Evolutionary conservation across 148 eudicot genomes (phyloP).

Genomic region (Diospyros kaki): DNA sequence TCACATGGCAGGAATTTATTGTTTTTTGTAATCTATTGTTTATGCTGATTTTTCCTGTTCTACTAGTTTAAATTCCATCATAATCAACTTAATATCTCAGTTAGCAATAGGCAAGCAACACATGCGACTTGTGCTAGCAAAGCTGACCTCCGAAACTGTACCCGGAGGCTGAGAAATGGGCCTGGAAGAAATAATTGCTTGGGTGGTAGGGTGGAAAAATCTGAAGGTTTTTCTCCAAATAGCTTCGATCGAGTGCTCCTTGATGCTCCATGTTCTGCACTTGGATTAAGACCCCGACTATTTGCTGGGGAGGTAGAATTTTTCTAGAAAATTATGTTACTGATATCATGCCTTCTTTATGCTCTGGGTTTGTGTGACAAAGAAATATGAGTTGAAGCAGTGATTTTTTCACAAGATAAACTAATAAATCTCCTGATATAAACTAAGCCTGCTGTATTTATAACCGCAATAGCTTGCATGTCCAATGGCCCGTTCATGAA

Average conservation of each 20-base stretch:
- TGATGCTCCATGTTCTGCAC: conserved; percentile 98
- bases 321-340: not conserved
- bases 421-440: not conserved
- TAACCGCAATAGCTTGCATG: not conserved
- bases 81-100: conserved; percentile 22
- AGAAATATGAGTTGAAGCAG: not conserved
- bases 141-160: conserved; percentile 27
- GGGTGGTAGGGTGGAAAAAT: conserved; percentile 80
- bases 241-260: conserved; percentile 94
- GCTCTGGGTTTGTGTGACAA: not conserved
- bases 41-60: not conserved
- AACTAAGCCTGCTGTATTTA: not conserved
- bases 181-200: conserved; percentile 53
- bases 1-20: not conserved
- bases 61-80: no score
- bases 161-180: conserved; percentile 57
- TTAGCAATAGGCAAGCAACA: conserved; percentile 20
- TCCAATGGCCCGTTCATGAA: not conserved
- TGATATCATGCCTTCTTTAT: not conserved
- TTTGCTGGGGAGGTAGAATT: conserved; percentile 60
- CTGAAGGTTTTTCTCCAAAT: conserved; percentile 68
- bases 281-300: conserved; percentile 91
- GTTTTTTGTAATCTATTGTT: not conserved
- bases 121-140: conserved; percentile 23
- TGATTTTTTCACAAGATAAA: not conserved